phyloP scores from a whole-genome alignment of 352 stramenopile genomes.

The Globisporangium apiculatum region DNA sequence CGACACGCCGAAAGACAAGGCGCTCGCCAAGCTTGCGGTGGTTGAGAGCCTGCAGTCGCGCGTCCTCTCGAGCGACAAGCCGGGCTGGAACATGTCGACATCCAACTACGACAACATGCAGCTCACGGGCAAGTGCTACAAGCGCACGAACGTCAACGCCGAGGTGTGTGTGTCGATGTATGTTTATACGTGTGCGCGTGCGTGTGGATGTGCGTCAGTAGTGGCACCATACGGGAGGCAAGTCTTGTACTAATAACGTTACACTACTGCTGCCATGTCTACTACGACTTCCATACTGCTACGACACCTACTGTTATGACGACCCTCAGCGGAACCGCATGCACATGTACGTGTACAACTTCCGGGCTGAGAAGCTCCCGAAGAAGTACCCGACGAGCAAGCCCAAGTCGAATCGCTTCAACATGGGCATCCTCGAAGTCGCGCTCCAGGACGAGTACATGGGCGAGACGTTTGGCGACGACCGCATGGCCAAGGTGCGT shows the following conservation, averaged over 20 bases:
- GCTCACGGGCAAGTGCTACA: constrained; percentile 66
- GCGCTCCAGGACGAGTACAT: constrained; percentile 49
- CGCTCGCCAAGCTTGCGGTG: constrained; percentile 51
- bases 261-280: too few species aligned
- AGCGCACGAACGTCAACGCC: constrained; percentile 67
- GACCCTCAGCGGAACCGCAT: constrained; percentile 48
- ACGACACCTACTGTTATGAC: too few species aligned
- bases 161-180: constrained; percentile 32
- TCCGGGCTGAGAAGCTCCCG: constrained; percentile 74
- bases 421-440: constrained; percentile 71
- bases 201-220: too few species aligned
- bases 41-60: constrained; percentile 53
- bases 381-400: constrained; percentile 71
- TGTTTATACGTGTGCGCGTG: background rate
- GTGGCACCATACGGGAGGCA: too few species aligned
- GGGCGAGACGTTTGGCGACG: constrained; percentile 60
- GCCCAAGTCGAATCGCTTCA: constrained; percentile 72
- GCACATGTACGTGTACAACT: constrained; percentile 86
- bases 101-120: constrained; percentile 74
- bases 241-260: too few species aligned
- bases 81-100: constrained; percentile 53
- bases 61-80: constrained; percentile 45
- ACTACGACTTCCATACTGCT: too few species aligned
- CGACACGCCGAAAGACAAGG: constrained; percentile 53
- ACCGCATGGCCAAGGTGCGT: constrained; percentile 53